These are phyloP conservation scores for Sclerotinia subarctica DNA, from an alignment of 2,329 filamentous ascomycete genomes.

Conservation along the genomic window DNA sequence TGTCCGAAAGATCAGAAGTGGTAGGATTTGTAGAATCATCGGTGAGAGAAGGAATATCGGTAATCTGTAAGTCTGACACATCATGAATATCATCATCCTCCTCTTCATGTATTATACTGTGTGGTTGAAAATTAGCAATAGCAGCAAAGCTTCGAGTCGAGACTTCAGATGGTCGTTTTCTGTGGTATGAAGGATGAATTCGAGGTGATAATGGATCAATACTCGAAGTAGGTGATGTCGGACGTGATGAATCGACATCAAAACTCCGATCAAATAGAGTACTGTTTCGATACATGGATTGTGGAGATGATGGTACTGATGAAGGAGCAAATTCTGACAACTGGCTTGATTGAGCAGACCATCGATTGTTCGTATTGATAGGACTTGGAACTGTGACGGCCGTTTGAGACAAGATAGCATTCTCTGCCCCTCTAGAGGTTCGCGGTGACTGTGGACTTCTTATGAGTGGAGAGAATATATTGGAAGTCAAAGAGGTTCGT, in stretches of 20 bases:
- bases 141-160: conserved; percentile 48
- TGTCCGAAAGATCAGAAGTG: conserved; percentile 28
- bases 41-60: conserved; percentile 27
- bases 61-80: conserved; percentile 30
- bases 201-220: conserved; percentile 64
- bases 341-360: conserved; percentile 60
- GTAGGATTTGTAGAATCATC: conserved; percentile 31
- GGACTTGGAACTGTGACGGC: conserved; percentile 52
- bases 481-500: conserved; percentile 60
- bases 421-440: conserved; percentile 35
- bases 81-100: conserved; percentile 38
- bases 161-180: conserved; percentile 55
- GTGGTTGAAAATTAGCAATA: conserved; percentile 39
- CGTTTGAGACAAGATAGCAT: conserved; percentile 44
- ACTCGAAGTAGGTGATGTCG: conserved; percentile 79
- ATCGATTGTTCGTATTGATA: conserved; percentile 52
- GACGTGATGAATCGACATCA: conserved; percentile 64
- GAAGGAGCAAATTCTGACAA: conserved; percentile 65
- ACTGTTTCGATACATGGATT: conserved; percentile 66
- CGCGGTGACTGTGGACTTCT: conserved; percentile 42
- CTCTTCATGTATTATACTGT: conserved; percentile 39
- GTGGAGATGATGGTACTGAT: conserved; percentile 78
- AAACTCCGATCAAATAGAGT: conserved; percentile 73
- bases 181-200: conserved; percentile 52
- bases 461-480: conserved; percentile 57